Evolutionary conservation across 108 stramenopile species (phyloP), one percentile per base, ranked within the genome.

Genomic region (Cyclotella atomus): DNA sequence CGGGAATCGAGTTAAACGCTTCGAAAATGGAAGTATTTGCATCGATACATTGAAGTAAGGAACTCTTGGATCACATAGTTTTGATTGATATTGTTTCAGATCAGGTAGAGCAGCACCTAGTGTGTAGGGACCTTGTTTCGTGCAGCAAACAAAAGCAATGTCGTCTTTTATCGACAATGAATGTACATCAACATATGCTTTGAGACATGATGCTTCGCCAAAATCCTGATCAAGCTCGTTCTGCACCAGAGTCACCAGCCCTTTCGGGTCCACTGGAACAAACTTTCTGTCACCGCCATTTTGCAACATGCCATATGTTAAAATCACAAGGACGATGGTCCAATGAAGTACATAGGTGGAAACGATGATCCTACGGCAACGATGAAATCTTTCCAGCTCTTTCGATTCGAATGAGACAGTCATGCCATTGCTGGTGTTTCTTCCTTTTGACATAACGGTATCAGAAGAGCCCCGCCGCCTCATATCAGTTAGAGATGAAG

Each of bases 181-280:
- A 60, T 89, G 71, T 0, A 91, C 90, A 74, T 91, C 83, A 52
- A 89, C 82, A 63, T 83, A 93, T 12, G 80, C 89, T 67, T 82
- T 87, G 20, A 47, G 33, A 65, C 91, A 92, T 56, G 45, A 28
- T 21, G 32, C 23, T 47, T 34, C 45, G 16, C 32, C 52, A 29
- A 59, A 25, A 23, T 28, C 43, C 33, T 3, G 7, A 0, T 61
- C 46, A 2, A 50, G 53, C 50, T 47, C 44, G 32, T 32, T 35
- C 24, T n/a, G 35, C 33, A 73, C 8, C 16, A 47, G 19, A 36
- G 19, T 62, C 38, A 17, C 14, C 36, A 77, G 38, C 21, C 60
- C 76, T 19, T 59, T 52, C 15, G 83, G 65, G 53, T 78, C 65
- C 25, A 86, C 76, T n/a, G 91, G 82, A 55, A 89, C 73, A 47